Conservation (phyloP, 1,139 yeast genomes). For the Taphrina wiesneri region DNA sequence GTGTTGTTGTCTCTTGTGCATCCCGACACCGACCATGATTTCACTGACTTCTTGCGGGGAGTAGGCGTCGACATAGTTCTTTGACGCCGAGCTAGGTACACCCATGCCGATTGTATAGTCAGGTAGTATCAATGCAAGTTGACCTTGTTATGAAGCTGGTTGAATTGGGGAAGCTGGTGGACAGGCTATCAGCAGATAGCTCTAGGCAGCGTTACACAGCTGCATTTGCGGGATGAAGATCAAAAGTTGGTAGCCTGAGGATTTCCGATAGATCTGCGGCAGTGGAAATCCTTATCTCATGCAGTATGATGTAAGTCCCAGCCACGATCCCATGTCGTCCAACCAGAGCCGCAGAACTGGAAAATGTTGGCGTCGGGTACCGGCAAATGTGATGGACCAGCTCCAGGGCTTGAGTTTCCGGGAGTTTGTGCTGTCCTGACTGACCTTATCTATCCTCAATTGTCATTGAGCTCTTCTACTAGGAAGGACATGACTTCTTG, state of each 20-base stretch:
- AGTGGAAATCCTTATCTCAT: conserved; percentile 9
- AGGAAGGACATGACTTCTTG: too few species aligned
- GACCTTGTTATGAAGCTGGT: too few species aligned
- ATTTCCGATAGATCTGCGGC: conserved; percentile 4
- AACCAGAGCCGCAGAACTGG: background rate
- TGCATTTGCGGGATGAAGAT: background rate
- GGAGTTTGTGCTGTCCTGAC: background rate
- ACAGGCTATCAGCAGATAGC: background rate
- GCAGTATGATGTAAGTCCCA: background rate
- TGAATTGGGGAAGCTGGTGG: too few species aligned
- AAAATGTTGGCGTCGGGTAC: background rate
- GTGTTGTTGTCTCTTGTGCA: conserved; percentile 38
- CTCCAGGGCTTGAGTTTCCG: background rate
- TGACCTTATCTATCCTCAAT: background rate
- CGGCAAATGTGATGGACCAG: background rate
- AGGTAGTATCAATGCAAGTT: too few species aligned
- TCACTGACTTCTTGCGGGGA: conserved; percentile 39
- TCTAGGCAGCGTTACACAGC: too few species aligned
- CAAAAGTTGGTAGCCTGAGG: background rate
- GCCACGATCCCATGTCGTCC: background rate
- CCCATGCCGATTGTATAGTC: background rate
- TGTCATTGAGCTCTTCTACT: too few species aligned
- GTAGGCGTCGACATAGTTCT: conserved; percentile 11
- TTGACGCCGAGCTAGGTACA: background rate
- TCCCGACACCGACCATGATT: conserved; percentile 37